Base-by-base conservation (phyloP, 1,284 basidiomycete species). In the Cutaneotrichosporon cyanovorans region DNA sequence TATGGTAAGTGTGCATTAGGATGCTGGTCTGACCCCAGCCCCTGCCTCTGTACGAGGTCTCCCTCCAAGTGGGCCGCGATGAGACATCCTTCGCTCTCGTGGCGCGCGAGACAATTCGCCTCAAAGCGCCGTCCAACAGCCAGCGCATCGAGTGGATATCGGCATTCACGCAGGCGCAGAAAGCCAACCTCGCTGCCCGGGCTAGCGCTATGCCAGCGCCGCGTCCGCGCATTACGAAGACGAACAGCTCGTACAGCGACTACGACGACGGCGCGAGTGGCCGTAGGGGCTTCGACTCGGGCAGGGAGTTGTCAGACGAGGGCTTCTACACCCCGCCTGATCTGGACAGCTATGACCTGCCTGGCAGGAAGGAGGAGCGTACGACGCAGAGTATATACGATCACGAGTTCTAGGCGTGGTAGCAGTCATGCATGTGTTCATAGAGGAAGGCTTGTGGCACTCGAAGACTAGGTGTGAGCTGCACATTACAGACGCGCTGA, bases 31-130 rank as follows among this genome's bases (percentile, higher is more conserved):
- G 42, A 79, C 80, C 76, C 78, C 45, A 69, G 66, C 69, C 67
- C 25, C 60, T 69, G 10, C 64, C 68, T 2, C 59, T 72, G n/a
- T 63, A 68, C 48, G 68, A 69, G 49, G 51, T 71, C 8, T 44
- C 55, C 3, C 53, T 59, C n/a, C 21, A 40, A 40, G 22, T 59
- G 81, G 83, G 84, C 39, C 47, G 57, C 33, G 65, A 67, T 37
- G 84, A 86, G 49, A 63, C 75, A 1, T 69, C 76, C 1, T 82
- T 90, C 73, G 77, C 80, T 47, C 65, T 89, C 15, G 41, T 40
- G 18, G 15, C 25, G 7, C 33, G 47, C 18, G 46, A 54, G 33
- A 36, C 28, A 25, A 28, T 51, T 9, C 52, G 52, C 37, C 43
- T 54, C 33, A 42, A 40, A 12, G 48, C 52, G 30, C 48, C 46